Evolutionary conservation across 441 rosid species (phyloP).

Genomic region (Gossypium laxum): DNA sequence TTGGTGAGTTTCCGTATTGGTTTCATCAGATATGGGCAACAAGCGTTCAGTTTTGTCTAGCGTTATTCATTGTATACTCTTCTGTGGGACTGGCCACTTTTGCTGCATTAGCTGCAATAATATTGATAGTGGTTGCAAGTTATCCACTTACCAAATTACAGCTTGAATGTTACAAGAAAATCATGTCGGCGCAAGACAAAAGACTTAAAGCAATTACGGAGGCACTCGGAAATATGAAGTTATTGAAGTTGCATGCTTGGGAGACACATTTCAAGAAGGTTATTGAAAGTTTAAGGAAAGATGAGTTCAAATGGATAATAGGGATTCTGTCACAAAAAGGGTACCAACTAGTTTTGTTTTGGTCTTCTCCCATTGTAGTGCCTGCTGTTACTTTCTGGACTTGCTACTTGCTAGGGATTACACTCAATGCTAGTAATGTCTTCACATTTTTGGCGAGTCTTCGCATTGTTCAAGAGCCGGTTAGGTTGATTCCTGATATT

Average conservation of each 20-base stretch:
- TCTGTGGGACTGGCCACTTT: constrained; percentile 34
- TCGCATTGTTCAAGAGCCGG: constrained; percentile 33
- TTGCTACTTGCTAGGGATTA: constrained; percentile 34
- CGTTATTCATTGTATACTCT: constrained; percentile 30
- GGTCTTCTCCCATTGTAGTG: constrained; percentile 37
- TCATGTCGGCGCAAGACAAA: constrained; percentile 33
- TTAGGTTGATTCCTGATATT: constrained; percentile 38
- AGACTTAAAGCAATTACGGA: constrained; percentile 35
- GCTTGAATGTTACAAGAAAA: constrained; percentile 26
- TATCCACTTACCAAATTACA: constrained; percentile 27
- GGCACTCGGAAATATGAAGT: constrained; percentile 42
- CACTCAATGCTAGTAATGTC: constrained; percentile 31
- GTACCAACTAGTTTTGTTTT: constrained; percentile 24
- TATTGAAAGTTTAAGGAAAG: constrained; percentile 27
- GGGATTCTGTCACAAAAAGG: constrained; percentile 24
- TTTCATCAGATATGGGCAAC: constrained; percentile 53
- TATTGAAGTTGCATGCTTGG: constrained; percentile 60
- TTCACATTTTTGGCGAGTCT: constrained; percentile 44
- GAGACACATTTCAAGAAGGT: constrained; percentile 39
- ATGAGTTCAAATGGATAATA: constrained; percentile 27
- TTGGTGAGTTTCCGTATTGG: constrained; percentile 48
- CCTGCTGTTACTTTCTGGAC: constrained; percentile 35
- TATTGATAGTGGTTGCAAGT: constrained; percentile 19
- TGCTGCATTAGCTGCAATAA: constrained; percentile 23
- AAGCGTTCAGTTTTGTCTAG: constrained; percentile 30